These are phyloP conservation scores for Fagus sylvatica DNA, from an alignment of 306 rosid genomes.

Conservation along the genomic window DNA sequence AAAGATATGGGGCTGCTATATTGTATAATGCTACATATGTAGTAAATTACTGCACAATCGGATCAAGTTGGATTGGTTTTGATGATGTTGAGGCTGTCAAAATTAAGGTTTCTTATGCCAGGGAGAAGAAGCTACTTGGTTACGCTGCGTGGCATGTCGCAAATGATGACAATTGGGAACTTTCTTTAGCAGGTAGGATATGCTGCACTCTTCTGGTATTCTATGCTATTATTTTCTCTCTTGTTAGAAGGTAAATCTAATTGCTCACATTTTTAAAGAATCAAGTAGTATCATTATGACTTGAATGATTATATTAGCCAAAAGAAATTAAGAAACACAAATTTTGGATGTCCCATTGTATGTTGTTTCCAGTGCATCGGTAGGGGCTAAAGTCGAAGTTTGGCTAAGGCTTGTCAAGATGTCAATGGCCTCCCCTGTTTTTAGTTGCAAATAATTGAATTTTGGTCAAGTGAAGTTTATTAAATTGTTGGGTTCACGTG, in stretches of 20 bases:
- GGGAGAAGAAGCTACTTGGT: conserved; percentile 33
- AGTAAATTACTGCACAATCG: conserved; percentile 25
- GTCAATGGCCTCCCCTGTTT: neutral
- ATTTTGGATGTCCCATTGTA: neutral
- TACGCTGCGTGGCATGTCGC: conserved; percentile 32
- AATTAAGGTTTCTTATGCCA: conserved; percentile 41
- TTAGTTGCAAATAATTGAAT: no score
- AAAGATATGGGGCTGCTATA: neutral
- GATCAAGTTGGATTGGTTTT: conserved; percentile 39
- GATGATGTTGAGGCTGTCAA: conserved; percentile 35
- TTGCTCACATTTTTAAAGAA: neutral
- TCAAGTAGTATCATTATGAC: no score
- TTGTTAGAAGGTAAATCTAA: neutral
- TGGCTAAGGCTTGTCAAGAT: neutral
- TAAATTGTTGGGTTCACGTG: no score
- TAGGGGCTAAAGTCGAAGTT: neutral
- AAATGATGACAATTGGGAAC: conserved; percentile 29
- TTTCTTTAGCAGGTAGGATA: conserved; percentile 30
- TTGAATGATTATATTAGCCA: neutral
- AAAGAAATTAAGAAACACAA: neutral
- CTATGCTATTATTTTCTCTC: neutral
- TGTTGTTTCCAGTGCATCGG: neutral
- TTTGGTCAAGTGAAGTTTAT: no score
- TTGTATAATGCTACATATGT: conserved; percentile 35
- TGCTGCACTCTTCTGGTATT: neutral